Evolutionary conservation across 1,284 basidiomycete genomes (phyloP).

Genomic region (Phlebopus sp.): DNA sequence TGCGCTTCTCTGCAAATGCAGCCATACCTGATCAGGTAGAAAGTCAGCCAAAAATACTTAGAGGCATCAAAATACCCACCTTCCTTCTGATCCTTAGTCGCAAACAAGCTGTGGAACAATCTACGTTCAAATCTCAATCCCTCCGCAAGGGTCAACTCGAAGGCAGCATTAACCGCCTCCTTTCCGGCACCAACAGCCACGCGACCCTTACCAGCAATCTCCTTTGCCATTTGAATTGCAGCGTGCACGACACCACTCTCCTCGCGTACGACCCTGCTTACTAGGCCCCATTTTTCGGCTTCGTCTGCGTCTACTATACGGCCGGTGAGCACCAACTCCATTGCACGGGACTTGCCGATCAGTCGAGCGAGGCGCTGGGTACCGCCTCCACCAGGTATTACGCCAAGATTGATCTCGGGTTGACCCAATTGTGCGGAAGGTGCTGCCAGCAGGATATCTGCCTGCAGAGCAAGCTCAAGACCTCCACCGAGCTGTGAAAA

Average conservation of each 20-base stretch:
- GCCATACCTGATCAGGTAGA: constrained; percentile 66
- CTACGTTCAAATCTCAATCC: constrained; percentile 88
- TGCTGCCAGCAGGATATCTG: constrained; percentile 95
- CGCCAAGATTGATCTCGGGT: constrained; percentile 96
- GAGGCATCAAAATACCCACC: constrained; percentile 58
- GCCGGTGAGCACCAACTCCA: constrained; percentile 95
- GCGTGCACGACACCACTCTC: constrained; percentile 84
- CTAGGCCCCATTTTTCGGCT: constrained; percentile 83
- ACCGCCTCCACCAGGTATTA: constrained; percentile 90
- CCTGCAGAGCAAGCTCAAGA: constrained; percentile 95
- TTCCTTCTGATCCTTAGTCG: constrained; percentile 97
- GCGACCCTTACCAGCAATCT: constrained; percentile 82
- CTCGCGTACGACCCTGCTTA: constrained; percentile 77
- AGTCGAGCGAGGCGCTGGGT: constrained; percentile 82
- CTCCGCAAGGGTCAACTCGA: constrained; percentile 79
- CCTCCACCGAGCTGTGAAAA: constrained; percentile 82
- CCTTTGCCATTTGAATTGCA: constrained; percentile 80
- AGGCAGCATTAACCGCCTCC: constrained; percentile 93
- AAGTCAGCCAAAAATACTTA: too few relatives aligned
- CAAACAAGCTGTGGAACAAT: constrained; percentile 91
- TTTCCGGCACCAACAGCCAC: constrained; percentile 90
- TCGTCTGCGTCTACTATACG: constrained; percentile 79
- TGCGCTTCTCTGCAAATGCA: constrained; percentile 98
- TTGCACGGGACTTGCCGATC: constrained; percentile 91
- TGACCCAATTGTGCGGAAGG: constrained; percentile 93